phyloP scores from a whole-genome alignment of 352 stramenopile genomes.

The Peronospora belbahrii region DNA sequence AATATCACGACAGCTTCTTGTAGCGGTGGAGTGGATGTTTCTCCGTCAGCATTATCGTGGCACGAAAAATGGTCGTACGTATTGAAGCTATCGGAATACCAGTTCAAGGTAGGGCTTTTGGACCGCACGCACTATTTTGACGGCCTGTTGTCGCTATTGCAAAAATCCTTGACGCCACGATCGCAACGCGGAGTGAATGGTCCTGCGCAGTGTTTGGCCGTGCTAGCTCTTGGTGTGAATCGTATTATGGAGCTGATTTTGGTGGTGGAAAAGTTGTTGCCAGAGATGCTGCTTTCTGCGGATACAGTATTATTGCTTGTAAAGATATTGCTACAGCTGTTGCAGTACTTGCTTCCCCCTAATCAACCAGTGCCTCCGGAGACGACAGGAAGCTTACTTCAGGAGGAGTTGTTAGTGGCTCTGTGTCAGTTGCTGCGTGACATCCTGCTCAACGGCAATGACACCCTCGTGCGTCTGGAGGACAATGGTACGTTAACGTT shows the following conservation, averaged over 20 bases:
- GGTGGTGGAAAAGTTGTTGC: conserved; percentile 62
- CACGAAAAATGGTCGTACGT: conserved; percentile 81
- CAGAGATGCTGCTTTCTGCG: conserved; percentile 52
- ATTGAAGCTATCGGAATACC: conserved; percentile 73
- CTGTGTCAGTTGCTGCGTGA: conserved; percentile 72
- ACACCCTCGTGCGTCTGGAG: conserved; percentile 71
- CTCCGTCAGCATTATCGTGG: conserved; percentile 23
- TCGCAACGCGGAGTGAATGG: conserved; percentile 23
- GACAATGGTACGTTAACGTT: conserved; percentile 56
- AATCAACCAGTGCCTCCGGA: conserved; percentile 32
- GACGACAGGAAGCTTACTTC: conserved; percentile 32
- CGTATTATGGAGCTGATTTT: conserved; percentile 67
- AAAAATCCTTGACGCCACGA: conserved; percentile 68
- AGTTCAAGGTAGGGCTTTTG: conserved; percentile 71
- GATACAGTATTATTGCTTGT: conserved; percentile 57
- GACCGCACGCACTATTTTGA: conserved; percentile 76
- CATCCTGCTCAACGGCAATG: conserved; percentile 53
- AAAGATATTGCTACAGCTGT: conserved; percentile 70
- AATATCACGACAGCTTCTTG: conserved; percentile 3
- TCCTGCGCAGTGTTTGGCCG: conserved; percentile 25
- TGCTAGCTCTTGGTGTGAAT: conserved; percentile 60
- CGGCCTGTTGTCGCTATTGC: conserved; percentile 62
- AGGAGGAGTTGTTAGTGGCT: conserved; percentile 63
- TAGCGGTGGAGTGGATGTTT: conserved; percentile 7
- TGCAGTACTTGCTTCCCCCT: conserved; percentile 69